Evolutionary conservation across 2,329 filamentous ascomycete genomes (phyloP).

Genomic region (Xylaria sp.): DNA sequence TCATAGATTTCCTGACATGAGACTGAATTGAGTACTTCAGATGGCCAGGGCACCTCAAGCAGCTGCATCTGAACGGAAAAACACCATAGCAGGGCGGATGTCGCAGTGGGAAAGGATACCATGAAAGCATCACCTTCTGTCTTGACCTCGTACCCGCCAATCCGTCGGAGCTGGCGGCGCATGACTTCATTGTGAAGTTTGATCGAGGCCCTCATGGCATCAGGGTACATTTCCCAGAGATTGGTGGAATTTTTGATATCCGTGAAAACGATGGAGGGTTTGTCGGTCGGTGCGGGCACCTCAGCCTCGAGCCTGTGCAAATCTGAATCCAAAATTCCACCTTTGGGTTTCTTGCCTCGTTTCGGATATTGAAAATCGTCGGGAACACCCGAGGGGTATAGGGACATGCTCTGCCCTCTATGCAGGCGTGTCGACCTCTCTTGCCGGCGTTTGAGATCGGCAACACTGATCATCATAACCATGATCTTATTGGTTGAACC

Average conservation of each 20-base stretch:
- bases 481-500: constrained; percentile 94
- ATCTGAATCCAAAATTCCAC: constrained; percentile 79
- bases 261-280: constrained; percentile 93
- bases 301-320: constrained; percentile 86
- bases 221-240: constrained; percentile 93
- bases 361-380: constrained; percentile 71
- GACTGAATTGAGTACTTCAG: constrained; percentile 86
- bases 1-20: constrained; percentile 84
- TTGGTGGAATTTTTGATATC: constrained; percentile 99
- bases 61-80: constrained; percentile 91
- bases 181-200: constrained; percentile 98
- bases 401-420: constrained; percentile 82
- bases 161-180: constrained; percentile 88
- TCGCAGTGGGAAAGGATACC: constrained; percentile 97
- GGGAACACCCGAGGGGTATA: constrained; percentile 76
- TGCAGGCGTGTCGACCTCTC: constrained; percentile 72
- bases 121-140: constrained; percentile 99
- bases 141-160: constrained; percentile 98
- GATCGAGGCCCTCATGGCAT: constrained; percentile 95
- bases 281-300: constrained; percentile 87
- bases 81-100: constrained; percentile 92
- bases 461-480: constrained; percentile 97
- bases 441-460: constrained; percentile 82
- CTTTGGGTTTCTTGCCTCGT: constrained; percentile 68
- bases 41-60: constrained; percentile 89